phyloP scores from a whole-genome alignment of 495 filamentous ascomycete species.

The Xylaria bambusicola region DNA sequence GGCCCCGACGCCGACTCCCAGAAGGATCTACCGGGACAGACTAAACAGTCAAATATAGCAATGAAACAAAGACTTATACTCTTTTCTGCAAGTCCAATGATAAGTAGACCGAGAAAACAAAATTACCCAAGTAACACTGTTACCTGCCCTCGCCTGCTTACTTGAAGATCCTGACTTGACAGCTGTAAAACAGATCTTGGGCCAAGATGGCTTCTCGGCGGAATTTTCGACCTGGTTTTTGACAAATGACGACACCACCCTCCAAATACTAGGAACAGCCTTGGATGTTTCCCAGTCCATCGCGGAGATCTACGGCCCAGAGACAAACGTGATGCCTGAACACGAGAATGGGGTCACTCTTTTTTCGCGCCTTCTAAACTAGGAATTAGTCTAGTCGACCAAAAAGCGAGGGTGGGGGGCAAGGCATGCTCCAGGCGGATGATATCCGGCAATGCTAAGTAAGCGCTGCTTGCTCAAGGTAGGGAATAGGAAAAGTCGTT shows the following conservation, averaged over 20 bases:
- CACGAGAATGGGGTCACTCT: neutral
- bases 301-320: constrained; percentile 2
- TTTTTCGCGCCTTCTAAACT: neutral
- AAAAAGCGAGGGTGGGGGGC: neutral
- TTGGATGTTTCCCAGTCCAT: too few species aligned
- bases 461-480: neutral
- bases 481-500: too few species aligned
- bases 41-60: neutral
- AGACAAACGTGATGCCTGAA: neutral
- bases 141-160: too few species aligned
- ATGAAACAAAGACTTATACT: too few species aligned
- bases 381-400: neutral
- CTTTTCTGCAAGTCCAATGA: too few species aligned
- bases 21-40: too few species aligned
- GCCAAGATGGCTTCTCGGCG: too few species aligned
- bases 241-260: constrained; percentile 6
- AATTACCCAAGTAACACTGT: too few species aligned
- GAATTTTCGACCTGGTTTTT: constrained; percentile 1
- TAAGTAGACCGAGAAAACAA: too few species aligned
- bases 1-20: neutral
- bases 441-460: neutral
- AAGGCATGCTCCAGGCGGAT: neutral
- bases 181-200: too few species aligned
- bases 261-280: too few species aligned
- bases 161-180: too few species aligned